Evolutionary conservation across 495 filamentous ascomycete species (phyloP).

Genomic region (Penicillium coprophilum): DNA sequence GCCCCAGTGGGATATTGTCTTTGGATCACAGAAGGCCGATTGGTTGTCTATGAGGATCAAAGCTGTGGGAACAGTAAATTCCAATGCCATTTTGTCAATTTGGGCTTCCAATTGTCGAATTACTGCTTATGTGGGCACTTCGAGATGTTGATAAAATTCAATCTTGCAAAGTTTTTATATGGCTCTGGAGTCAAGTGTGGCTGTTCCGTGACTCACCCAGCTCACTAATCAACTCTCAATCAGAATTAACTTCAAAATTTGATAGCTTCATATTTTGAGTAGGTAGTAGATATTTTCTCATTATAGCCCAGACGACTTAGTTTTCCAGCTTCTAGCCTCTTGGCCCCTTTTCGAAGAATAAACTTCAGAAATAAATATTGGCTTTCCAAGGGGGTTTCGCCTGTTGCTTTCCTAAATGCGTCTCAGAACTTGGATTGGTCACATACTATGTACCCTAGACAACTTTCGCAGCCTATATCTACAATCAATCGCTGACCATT

Average conservation of each 20-base stretch:
- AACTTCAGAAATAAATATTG: too few relatives aligned
- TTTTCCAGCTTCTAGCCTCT: not conserved
- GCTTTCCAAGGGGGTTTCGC: too few relatives aligned
- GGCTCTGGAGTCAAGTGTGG: not conserved
- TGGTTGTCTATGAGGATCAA: constrained; percentile 62
- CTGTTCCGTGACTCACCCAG: constrained; percentile 7
- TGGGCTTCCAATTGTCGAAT: not conserved
- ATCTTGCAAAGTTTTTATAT: not conserved
- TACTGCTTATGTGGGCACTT: not conserved
- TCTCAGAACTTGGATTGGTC: too few relatives aligned
- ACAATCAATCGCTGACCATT: too few relatives aligned
- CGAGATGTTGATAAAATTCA: not conserved
- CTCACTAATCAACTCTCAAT: constrained; percentile 7
- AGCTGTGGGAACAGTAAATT: constrained; percentile 42
- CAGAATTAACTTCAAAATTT: not conserved
- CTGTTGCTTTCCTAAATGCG: too few relatives aligned
- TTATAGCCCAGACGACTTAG: not conserved
- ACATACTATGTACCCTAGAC: too few relatives aligned
- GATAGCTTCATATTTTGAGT: not conserved
- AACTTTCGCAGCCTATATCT: too few relatives aligned
- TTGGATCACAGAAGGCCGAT: constrained; percentile 47
- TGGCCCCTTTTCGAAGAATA: not conserved
- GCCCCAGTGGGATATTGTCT: constrained; percentile 38
- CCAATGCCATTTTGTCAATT: constrained; percentile 15
- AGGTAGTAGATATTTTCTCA: too few relatives aligned